Percentiles rank a stretch among this genome's conserved stretches.
Conservation (phyloP, 805 yeast genomes). For the Ogataea naganishii region DNA sequence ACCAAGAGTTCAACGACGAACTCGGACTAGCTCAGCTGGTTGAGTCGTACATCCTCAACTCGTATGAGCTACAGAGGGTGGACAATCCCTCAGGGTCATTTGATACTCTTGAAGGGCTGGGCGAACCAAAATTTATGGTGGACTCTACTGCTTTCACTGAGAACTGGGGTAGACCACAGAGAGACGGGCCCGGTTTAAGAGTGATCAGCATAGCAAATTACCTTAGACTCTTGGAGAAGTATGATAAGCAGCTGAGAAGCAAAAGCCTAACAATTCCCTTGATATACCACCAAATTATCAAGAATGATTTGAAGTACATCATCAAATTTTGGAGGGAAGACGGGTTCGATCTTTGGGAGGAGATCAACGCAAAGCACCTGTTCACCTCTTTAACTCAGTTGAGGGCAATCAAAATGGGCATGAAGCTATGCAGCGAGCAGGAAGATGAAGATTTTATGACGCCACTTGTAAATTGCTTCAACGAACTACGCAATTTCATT, state of each 20-base stretch:
- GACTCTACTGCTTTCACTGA: conserved; percentile 55
- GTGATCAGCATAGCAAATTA: conserved; percentile 54
- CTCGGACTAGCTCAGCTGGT: conserved; percentile 21
- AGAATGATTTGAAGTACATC: conserved; percentile 64
- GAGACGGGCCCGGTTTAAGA: conserved; percentile 90
- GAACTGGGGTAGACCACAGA: conserved; percentile 92
- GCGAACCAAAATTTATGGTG: conserved; percentile 82
- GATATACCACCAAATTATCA: conserved; percentile 44
- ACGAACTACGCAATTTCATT: conserved; percentile 29
- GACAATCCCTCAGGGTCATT: conserved; percentile 64
- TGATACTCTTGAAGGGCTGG: conserved; percentile 49
- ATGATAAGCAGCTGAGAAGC: conserved; percentile 16
- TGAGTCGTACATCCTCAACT: conserved; percentile 55
- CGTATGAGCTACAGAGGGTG: conserved; percentile 52
- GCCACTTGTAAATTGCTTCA: conserved; percentile 22
- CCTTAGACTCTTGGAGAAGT: conserved; percentile 31
- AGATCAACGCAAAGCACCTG: conserved; percentile 63
- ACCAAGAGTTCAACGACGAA: conserved; percentile 20
- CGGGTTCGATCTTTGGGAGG: conserved; percentile 95
- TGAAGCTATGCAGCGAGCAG: conserved; percentile 24
- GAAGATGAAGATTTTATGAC: conserved; percentile 18
- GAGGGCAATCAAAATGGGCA: conserved; percentile 56
- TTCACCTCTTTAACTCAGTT: conserved; percentile 74
- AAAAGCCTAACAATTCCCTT: conserved; percentile 25
- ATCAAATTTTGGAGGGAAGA: conserved; percentile 47